phyloP scores from a whole-genome alignment of 2,329 filamentous ascomycete species.

The Colletotrichum eleusines region DNA sequence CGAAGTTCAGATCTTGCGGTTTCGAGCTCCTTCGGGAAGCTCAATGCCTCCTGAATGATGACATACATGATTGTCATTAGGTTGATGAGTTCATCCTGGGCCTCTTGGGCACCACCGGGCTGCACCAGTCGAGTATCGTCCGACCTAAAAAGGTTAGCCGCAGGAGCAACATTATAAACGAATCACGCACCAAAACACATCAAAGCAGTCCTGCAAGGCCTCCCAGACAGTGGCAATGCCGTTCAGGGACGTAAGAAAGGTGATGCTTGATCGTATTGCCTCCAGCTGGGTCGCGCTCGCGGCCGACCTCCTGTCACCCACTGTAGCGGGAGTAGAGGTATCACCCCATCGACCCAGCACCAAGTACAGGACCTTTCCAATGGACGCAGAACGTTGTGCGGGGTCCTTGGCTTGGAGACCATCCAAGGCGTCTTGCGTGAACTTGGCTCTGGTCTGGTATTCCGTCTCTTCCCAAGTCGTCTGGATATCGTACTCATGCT shows the following conservation, averaged over 20 bases:
- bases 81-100: slow-evolving; percentile 71
- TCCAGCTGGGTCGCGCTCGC: slow-evolving; percentile 69
- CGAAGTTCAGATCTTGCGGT: slow-evolving; percentile 62
- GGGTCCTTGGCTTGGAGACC: slow-evolving; percentile 60
- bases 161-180: not conserved
- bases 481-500: slow-evolving; percentile 59
- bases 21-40: slow-evolving; percentile 62
- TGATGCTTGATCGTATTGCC: slow-evolving; percentile 68
- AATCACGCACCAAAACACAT: slow-evolving; percentile 63
- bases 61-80: slow-evolving; percentile 74
- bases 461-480: slow-evolving; percentile 76
- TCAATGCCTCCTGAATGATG: slow-evolving; percentile 67
- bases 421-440: slow-evolving; percentile 67
- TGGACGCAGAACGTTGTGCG: slow-evolving; percentile 62
- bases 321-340: slow-evolving; percentile 66
- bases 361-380: slow-evolving; percentile 71
- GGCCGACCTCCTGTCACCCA: slow-evolving; percentile 59
- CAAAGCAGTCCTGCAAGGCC: slow-evolving; percentile 62
- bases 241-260: slow-evolving; percentile 63
- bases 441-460: slow-evolving; percentile 65
- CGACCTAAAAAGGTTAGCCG: slow-evolving; percentile 57
- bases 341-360: slow-evolving; percentile 78
- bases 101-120: slow-evolving; percentile 59
- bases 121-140: slow-evolving; percentile 59
- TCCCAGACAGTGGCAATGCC: slow-evolving; percentile 66